Conservation (phyloP, 208 protist species). For the Kentomonas sorsogonicus region DNA sequence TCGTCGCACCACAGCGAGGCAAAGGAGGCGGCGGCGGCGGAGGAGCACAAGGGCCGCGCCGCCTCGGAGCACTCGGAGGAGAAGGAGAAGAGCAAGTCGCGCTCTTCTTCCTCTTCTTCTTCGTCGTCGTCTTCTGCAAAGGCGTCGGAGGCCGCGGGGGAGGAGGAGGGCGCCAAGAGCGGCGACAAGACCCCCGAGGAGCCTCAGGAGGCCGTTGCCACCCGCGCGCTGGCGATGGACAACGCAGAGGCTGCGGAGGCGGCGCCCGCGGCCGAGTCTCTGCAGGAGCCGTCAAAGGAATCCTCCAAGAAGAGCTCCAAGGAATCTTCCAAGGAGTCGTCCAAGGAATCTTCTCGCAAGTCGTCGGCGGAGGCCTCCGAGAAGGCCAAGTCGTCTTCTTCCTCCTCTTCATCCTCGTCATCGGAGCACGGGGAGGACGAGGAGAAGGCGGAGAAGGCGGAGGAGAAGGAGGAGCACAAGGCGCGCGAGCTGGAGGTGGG, state of each 20-base stretch:
- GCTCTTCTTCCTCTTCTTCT: slow-evolving; percentile 5
- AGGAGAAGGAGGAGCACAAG: background rate
- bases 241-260: background rate
- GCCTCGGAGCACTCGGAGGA: background rate
- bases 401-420: slow-evolving; percentile 8
- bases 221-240: background rate
- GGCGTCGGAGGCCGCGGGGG: background rate
- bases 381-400: background rate
- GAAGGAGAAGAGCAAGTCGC: background rate
- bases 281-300: no score
- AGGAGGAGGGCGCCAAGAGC: background rate
- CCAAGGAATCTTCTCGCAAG: no score
- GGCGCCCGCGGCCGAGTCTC: no score
- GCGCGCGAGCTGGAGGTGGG: background rate
- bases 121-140: slow-evolving; percentile 7
- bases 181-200: background rate
- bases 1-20: slow-evolving; percentile 2
- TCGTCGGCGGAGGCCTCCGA: background rate
- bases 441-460: no score
- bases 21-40: slow-evolving; percentile 8
- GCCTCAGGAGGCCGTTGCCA: background rate
- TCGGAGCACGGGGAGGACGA: background rate
- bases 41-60: background rate
- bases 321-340: no score
- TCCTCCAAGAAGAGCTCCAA: no score